These are phyloP conservation scores for Malassezia brasiliensis DNA, from an alignment of 1,284 basidiomycete genomes.

Conservation along the genomic window DNA sequence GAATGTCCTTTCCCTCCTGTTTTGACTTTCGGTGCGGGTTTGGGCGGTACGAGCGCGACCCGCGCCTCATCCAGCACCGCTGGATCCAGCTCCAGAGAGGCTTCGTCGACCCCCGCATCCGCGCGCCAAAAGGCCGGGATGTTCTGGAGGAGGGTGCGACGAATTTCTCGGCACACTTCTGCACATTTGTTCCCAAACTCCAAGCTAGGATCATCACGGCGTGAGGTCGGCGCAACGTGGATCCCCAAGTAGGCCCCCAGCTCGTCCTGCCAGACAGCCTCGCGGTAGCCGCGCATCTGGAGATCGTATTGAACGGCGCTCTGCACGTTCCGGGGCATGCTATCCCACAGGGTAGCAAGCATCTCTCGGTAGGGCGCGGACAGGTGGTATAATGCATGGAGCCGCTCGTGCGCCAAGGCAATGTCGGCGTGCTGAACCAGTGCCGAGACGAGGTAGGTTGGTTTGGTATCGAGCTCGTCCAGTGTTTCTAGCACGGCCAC, in stretches of 20 bases:
- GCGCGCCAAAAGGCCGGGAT: constrained; percentile 21
- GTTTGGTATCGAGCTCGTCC: not conserved
- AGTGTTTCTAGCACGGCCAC: constrained; percentile 24
- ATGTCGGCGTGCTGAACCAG: constrained; percentile 23
- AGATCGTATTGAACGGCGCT: constrained; percentile 35
- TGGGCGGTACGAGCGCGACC: too few relatives aligned
- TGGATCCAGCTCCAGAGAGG: not conserved
- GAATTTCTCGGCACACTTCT: constrained; percentile 22
- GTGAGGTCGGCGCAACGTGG: constrained; percentile 4
- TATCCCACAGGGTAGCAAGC: constrained; percentile 19
- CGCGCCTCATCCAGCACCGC: not conserved
- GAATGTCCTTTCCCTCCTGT: too few relatives aligned
- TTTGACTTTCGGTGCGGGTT: too few relatives aligned
- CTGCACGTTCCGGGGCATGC: constrained; percentile 19
- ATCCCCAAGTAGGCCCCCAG: constrained; percentile 41
- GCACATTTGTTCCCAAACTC: constrained; percentile 35
- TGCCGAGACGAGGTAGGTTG: constrained; percentile 36
- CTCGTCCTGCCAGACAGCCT: constrained; percentile 34
- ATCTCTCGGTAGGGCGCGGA: constrained; percentile 25
- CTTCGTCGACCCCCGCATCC: constrained; percentile 12
- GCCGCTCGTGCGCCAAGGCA: constrained; percentile 35
- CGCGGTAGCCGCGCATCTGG: constrained; percentile 31
- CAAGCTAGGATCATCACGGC: constrained; percentile 18
- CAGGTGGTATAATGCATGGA: constrained; percentile 40
- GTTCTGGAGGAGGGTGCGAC: constrained; percentile 14